Evolutionary conservation across 176 grass and related monocot genomes (phyloP).

Genomic region (Avena insularis): DNA sequence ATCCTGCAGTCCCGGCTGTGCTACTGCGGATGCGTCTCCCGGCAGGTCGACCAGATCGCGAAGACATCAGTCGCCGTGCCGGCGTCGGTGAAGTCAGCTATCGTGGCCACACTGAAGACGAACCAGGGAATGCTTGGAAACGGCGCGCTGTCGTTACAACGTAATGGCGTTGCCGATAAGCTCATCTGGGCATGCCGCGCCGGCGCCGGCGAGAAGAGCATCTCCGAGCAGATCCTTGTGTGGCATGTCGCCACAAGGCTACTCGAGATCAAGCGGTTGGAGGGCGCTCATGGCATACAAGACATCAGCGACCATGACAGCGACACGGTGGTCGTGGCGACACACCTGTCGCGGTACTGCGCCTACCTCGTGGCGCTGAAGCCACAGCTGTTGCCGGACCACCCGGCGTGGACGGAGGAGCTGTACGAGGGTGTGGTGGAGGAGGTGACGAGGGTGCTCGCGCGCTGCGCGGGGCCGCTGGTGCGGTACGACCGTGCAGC

Average conservation of each 20-base stretch:
- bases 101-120: conserved; percentile 6
- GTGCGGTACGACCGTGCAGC: conserved; percentile 44
- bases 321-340: conserved; percentile 30
- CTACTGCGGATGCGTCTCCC: conserved; percentile 49
- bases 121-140: conserved; percentile 30
- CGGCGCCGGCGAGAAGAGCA: conserved; percentile 5
- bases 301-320: background rate
- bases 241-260: conserved; percentile 55
- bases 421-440: conserved; percentile 49
- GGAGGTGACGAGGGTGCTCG: conserved; percentile 51
- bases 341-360: conserved; percentile 46
- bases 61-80: conserved; percentile 43
- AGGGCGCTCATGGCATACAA: background rate
- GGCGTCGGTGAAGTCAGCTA: conserved; percentile 41
- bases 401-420: conserved; percentile 52
- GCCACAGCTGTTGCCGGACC: conserved; percentile 49
- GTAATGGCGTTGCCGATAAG: conserved; percentile 46
- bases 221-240: conserved; percentile 46
- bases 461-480: conserved; percentile 41
- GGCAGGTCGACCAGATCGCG: conserved; percentile 45
- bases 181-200: conserved; percentile 46
- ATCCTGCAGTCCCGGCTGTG: conserved; percentile 38
- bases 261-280: conserved; percentile 42
- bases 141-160: conserved; percentile 39
- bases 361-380: conserved; percentile 53